Conservation (phyloP, 768 basidiomycete species). For the Glaciozyma martinii region DNA sequence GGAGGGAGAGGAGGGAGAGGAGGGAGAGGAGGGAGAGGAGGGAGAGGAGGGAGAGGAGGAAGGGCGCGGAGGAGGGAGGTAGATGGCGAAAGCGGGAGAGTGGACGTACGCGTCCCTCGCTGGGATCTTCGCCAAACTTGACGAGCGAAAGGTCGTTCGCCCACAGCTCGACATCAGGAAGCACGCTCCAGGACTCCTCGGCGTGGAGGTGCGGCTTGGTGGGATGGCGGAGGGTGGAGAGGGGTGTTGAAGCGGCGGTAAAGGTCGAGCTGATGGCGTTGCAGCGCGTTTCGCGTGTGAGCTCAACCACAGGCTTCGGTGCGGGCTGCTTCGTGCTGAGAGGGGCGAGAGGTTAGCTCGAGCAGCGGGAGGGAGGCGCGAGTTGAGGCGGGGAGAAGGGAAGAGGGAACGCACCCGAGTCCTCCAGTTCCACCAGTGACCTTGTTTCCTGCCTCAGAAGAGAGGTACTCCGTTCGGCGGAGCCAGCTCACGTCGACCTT, state of each 20-base stretch:
- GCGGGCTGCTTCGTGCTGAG: slow-evolving; percentile 1
- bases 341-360: background rate
- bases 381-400: background rate
- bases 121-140: slow-evolving; percentile 39
- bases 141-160: slow-evolving; percentile 48
- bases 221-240: slow-evolving; percentile 55
- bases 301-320: slow-evolving; percentile 5
- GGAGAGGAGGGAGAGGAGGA: background rate
- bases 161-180: slow-evolving; percentile 80
- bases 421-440: slow-evolving; percentile 5
- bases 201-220: slow-evolving; percentile 67
- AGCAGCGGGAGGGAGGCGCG: background rate
- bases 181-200: slow-evolving; percentile 68
- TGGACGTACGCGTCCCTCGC: background rate
- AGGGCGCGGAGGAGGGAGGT: background rate
- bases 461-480: slow-evolving; percentile 79
- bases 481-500: slow-evolving; percentile 71
- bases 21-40: background rate
- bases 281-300: slow-evolving; percentile 16
- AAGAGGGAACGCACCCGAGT: background rate
- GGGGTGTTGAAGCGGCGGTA: slow-evolving; percentile 22
- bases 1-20: background rate
- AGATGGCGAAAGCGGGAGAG: background rate
- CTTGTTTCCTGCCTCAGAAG: slow-evolving; percentile 16
- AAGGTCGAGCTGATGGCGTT: slow-evolving; percentile 30